A percentile compares a stretch with the other conserved stretches of the same genome.
These are phyloP conservation scores for Jatropha multifida DNA, from an alignment of 441 rosid species.

Conservation along the genomic window DNA sequence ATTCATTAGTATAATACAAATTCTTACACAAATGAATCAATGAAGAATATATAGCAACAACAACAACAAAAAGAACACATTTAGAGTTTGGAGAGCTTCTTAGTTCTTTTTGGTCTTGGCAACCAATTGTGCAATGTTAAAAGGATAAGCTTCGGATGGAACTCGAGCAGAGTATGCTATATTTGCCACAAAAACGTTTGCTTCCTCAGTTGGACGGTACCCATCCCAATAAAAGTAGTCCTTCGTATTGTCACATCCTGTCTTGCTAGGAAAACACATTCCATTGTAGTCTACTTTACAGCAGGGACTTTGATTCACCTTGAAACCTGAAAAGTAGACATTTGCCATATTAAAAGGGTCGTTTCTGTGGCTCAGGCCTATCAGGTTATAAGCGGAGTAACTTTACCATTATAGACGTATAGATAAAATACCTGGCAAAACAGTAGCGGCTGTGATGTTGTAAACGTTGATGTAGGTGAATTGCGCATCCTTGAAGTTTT, in stretches of 20 bases:
- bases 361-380: no score
- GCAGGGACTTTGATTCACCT: neutral
- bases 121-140: slow-evolving; percentile 1
- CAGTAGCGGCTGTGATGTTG: neutral
- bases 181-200: neutral
- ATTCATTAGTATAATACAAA: no score
- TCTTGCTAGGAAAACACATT: neutral
- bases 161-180: slow-evolving; percentile 7
- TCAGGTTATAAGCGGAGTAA: no score
- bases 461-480: slow-evolving; percentile 12
- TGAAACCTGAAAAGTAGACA: slow-evolving; percentile 3
- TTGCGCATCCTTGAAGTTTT: neutral
- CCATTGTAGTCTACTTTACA: slow-evolving; percentile 15
- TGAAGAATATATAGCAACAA: no score
- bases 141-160: slow-evolving; percentile 14
- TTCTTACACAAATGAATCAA: no score
- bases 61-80: no score
- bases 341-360: no score
- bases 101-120: neutral
- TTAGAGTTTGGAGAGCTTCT: no score
- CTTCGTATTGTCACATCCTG: neutral
- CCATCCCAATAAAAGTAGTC: slow-evolving; percentile 18
- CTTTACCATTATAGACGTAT: no score
- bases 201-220: slow-evolving; percentile 16
- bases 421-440: neutral